A percentile compares a stretch with the other conserved stretches of the same genome.
Evolutionary conservation across 768 basidiomycete genomes (phyloP).

Genomic region (Hericium erinaceus): DNA sequence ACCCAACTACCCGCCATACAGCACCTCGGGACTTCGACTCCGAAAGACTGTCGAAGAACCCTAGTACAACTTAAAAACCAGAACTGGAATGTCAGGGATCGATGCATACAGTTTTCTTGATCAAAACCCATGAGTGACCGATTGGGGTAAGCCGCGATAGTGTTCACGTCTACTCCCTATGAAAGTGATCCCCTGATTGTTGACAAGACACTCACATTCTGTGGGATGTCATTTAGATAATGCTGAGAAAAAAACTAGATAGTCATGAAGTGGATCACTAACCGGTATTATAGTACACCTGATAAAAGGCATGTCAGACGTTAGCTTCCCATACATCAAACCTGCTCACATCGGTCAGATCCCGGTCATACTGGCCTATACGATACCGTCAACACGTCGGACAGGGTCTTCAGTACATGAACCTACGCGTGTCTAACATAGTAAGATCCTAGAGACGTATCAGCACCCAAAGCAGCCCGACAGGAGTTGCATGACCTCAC

Average conservation of each 20-base stretch:
- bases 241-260: background rate
- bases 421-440: slow-evolving; percentile 51
- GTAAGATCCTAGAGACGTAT: slow-evolving; percentile 33
- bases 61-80: slow-evolving; percentile 17
- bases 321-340: background rate
- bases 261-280: slow-evolving; percentile 4
- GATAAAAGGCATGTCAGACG: background rate
- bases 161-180: slow-evolving; percentile 27
- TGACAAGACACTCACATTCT: slow-evolving; percentile 6
- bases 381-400: too few relatives aligned
- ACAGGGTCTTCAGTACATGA: background rate
- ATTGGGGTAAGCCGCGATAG: slow-evolving; percentile 30
- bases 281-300: slow-evolving; percentile 47
- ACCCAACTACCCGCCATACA: slow-evolving; percentile 48
- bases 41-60: slow-evolving; percentile 39
- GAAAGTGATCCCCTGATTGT: background rate
- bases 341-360: slow-evolving; percentile 42
- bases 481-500: slow-evolving; percentile 4
- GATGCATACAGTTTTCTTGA: slow-evolving; percentile 41
- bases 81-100: background rate
- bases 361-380: slow-evolving; percentile 42
- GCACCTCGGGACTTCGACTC: slow-evolving; percentile 38
- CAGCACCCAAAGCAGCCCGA: background rate
- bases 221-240: background rate
- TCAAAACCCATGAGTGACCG: slow-evolving; percentile 46